Evolutionary conservation across 352 stramenopile species (phyloP).

Genomic region (Phytophthora kernoviae): DNA sequence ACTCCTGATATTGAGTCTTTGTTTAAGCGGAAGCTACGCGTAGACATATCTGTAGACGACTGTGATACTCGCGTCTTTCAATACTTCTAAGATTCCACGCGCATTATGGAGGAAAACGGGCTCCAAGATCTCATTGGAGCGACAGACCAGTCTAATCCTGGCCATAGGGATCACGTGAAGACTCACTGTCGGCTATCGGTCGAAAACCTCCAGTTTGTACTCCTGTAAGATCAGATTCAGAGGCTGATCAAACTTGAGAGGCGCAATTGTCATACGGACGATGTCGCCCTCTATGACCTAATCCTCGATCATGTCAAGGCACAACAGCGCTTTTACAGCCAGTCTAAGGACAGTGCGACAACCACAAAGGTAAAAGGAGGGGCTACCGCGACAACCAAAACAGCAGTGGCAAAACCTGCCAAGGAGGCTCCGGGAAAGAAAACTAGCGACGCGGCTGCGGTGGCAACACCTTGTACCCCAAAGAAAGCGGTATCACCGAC

Average conservation of each 20-base stretch:
- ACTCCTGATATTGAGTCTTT: slow-evolving; percentile 18
- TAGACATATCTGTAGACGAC: slow-evolving; percentile 19
- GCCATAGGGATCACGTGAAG: slow-evolving; percentile 9
- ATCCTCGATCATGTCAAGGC: slow-evolving; percentile 15
- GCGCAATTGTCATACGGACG: slow-evolving; percentile 1
- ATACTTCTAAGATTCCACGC: slow-evolving; percentile 21
- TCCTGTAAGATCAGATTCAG: slow-evolving; percentile 8
- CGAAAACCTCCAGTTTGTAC: slow-evolving; percentile 3
- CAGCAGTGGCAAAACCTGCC: neutral
- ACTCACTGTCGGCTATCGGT: slow-evolving; percentile 1
- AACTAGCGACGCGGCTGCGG: neutral
- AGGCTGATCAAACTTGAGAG: slow-evolving; percentile 18
- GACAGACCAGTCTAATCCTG: slow-evolving; percentile 1
- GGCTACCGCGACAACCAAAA: neutral
- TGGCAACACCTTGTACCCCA: neutral
- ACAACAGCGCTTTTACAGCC: slow-evolving; percentile 6
- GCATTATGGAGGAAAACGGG: slow-evolving; percentile 17
- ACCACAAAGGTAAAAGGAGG: neutral
- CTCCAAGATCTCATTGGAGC: slow-evolving; percentile 13
- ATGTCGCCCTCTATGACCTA: slow-evolving; percentile 10
- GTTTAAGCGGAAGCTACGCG: slow-evolving; percentile 14
- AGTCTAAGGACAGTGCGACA: slow-evolving; percentile 3
- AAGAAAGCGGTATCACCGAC: neutral
- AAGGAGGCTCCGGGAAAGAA: neutral
- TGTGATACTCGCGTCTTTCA: slow-evolving; percentile 14